These are phyloP conservation scores for Lachancea quebecensis DNA, from an alignment of 805 yeast species.

Conservation along the genomic window DNA sequence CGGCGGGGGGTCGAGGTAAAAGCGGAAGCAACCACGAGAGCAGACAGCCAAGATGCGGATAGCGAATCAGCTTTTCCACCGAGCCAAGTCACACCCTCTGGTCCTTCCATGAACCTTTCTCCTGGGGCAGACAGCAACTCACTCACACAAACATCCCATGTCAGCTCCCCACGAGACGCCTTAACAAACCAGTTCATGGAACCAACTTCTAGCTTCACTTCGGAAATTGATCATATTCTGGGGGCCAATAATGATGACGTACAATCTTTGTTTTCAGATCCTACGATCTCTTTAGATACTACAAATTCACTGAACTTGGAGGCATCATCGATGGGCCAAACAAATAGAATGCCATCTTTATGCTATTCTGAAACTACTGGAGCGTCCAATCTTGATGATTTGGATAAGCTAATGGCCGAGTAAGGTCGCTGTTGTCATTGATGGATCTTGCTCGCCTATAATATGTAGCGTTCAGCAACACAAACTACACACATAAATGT, in stretches of 20 bases:
- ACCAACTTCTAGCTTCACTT: constrained; percentile 7
- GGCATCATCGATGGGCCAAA: neutral
- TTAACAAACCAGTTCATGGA: constrained; percentile 2
- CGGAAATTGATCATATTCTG: constrained; percentile 10
- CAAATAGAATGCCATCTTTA: constrained; percentile 9
- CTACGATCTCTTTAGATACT: neutral
- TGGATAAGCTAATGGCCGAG: constrained; percentile 27
- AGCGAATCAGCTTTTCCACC: constrained; percentile 16
- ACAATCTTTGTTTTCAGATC: constrained; percentile 3
- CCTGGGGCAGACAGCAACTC: constrained; percentile 8
- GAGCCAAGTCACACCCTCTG: constrained; percentile 13
- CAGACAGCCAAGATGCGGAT: constrained; percentile 3
- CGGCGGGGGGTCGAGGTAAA: neutral
- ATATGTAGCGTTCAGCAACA: too few relatives aligned
- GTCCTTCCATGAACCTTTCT: constrained; percentile 14
- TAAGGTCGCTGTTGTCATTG: too few relatives aligned
- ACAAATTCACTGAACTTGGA: constrained; percentile 1
- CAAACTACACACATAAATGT: neutral
- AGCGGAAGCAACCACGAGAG: neutral
- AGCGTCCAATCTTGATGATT: constrained; percentile 25
- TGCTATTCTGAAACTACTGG: constrained; percentile 20
- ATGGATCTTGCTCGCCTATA: too few relatives aligned
- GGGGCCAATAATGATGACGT: constrained; percentile 5
- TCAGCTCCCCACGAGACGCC: constrained; percentile 1
- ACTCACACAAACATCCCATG: constrained; percentile 2